Base-by-base conservation (phyloP, 495 filamentous ascomycete species). In the Daldinia vernicosa region DNA sequence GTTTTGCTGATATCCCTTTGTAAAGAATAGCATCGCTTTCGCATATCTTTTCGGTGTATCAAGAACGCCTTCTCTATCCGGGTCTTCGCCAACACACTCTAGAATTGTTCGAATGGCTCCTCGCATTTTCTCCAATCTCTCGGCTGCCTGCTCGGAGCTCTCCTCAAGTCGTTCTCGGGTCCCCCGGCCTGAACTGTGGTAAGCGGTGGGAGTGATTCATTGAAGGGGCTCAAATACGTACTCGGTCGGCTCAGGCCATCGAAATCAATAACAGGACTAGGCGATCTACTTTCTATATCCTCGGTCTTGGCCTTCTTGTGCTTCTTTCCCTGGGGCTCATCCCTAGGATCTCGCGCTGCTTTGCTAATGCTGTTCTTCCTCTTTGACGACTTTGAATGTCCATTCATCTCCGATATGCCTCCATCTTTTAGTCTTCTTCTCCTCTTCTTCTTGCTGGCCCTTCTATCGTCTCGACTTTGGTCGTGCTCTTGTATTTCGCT, bases 1-100 rank as follows among this genome's bases (percentile, higher is more conserved):
- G 78, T 98, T 98, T 84, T 99, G 91, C 80, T 98, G 93, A 74
- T 99, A 99, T 28, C 95, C 95, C 78, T 97, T 97, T n/a, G 95
- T 99, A 82, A 99, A 97, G 84, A 92, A 97, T 22, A 99, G 85
- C 93, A 99, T 94, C 5, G 95, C 95, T 79, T 95, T 95, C 65
- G 96, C 95, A 80, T 98, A 98, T 63, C 95, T 84, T 71, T 92
- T 89, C 2, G 96, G 95, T 1, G 95, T 99, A 43, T 89, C 91
- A 2, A 91, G 86, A 27, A 99, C 84, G 6, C 95, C 95, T 76
- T 97, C 94, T 40, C 95, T 87, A 74, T 95, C 90, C 0, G 95
- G 93, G 77, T 99, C 96, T 80, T 99, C 95, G 64, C 95, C 96
- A 43, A 99, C 86, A 73, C 95, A 98, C 81, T 99, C 96, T 6